Base-by-base conservation (phyloP, 768 basidiomycete species). In the Mycena pura region DNA sequence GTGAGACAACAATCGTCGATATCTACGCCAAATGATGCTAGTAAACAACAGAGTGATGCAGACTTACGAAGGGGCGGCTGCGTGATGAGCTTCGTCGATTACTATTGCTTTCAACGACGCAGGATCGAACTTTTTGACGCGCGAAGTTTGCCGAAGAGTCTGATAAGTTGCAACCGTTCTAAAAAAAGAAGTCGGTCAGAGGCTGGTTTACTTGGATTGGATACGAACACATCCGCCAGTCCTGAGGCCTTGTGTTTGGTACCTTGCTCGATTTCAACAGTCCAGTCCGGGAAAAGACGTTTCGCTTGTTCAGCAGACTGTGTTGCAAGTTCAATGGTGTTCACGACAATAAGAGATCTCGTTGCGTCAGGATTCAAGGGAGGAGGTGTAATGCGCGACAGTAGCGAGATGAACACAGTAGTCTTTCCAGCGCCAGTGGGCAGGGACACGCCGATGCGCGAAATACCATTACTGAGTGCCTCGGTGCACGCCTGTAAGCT, bases 51-150 rank as follows among this genome's bases (percentile, higher is more conserved):
- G 24, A 58, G 17, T n/a, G 32, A 28, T 11, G 25, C 36, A 14
- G 51, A 78, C 87, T 54, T 76, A 96, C 87, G 95, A 95, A 28
- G 90, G 88, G 9, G 96, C 92, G 36, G 93, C 95, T 27, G 96
- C 92, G 74, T 99, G 96, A 72, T 98, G 96, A 0, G 96, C 96
- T 75, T 97, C 95, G 69, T 97, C 95, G 3, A 97, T 80, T 43
- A 96, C 87, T 59, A 97, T 80, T 15, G 89, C 90, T 68, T 90
- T 93, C 62, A 93, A 74, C 44, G 62, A 69, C 10, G 73, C 69
- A 3, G 90, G 89, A 68, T 88, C 80, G 71, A 96, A 96, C 71
- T 96, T 96, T 6, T 78, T 79, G 54, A 95, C 70, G 19, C 93
- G 82, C 9, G 83, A 76, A 5, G 80, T 73, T 56, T 84, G 88